A percentile compares a stretch with the other conserved stretches of the same genome.
These are phyloP conservation scores for Chimonanthus praecox DNA, from an alignment of 164 flowering plant genomes.

Conservation along the genomic window DNA sequence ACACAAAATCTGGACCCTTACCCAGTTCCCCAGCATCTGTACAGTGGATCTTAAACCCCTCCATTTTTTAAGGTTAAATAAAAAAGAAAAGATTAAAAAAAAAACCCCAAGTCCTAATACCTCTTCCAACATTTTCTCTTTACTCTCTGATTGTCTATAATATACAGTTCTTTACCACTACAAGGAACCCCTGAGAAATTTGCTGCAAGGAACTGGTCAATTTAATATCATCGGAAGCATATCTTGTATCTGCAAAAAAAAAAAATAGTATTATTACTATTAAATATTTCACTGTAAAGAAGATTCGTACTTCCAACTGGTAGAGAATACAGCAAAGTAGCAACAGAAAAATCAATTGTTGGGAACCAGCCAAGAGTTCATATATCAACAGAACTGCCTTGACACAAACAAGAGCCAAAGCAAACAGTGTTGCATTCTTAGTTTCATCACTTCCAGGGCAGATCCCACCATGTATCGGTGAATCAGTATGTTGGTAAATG, in stretches of 20 bases:
- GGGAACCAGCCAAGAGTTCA: not conserved
- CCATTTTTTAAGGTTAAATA: not conserved
- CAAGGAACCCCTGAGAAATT: constrained; percentile 8
- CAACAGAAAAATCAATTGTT: not conserved
- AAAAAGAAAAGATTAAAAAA: not conserved
- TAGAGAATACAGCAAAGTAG: not conserved
- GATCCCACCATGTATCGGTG: too few relatives aligned
- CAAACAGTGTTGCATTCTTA: not conserved
- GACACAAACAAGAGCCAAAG: not conserved
- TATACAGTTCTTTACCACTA: constrained; percentile 23
- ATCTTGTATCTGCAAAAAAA: constrained; percentile 8
- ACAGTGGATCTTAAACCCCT: constrained; percentile 18
- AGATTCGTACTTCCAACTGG: not conserved
- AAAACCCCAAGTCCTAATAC: constrained; percentile 13
- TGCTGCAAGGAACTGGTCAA: constrained; percentile 16
- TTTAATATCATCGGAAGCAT: constrained; percentile 18
- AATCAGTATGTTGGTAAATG: too few relatives aligned
- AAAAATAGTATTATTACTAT: constrained; percentile 5
- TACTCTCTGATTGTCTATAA: constrained; percentile 17
- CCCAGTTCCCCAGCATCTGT: constrained; percentile 22
- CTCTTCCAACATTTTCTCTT: constrained; percentile 11
- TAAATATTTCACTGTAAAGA: not conserved
- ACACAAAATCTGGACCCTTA: constrained; percentile 6
- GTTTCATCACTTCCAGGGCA: too few relatives aligned
- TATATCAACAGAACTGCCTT: not conserved